Base-by-base conservation (phyloP, 345 rosid species). In the Mangifera indica region DNA sequence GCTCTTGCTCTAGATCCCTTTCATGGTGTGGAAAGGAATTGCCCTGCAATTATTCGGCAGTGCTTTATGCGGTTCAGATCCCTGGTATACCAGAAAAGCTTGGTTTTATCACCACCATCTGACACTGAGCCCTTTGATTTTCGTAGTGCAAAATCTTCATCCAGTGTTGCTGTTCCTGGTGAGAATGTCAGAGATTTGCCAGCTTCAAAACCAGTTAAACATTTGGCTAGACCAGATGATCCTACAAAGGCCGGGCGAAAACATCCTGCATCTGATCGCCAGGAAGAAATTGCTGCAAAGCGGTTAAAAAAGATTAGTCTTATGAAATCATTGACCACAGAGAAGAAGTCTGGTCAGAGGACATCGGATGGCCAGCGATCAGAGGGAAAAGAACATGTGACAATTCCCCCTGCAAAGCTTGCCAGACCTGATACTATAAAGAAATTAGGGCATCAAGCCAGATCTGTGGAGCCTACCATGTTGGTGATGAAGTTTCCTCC, bases 401-500 rank as follows among this genome's bases (percentile, higher is more conserved):
- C 81, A 60, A 63, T 69, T 44, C 78, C 66, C 21, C 80, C 78
- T 17, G 45, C 77, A 24, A 92, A 78, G 78, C 58, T 81, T 52
- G 66, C 68, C 34, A 91, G 74, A 79, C 63, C 84, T 64, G 87
- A 66, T 62, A 56, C 74, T n/a, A 77, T 72, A 10, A 91, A 77
- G 82, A 94, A 82, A 80, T 20, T 59, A 48, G 88, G 81, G 60
- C 80, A 85, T 63, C 83, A 70, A 20, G 66, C 81, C 2, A 89
- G 82, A 77, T 89, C 85, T 17, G 85, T 83, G n/a, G 88, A 91
- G 79, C 99, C 97, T 48, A 96, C 99, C 7, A 91, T 96, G 97
- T 89, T 96, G 81, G 93, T 96, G 74, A 91, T 96, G 95, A 96
- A 91, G 78, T 96, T 96, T 69, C 97, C 98, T 76, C 98, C 91